phyloP scores from a whole-genome alignment of 2,329 filamentous ascomycete genomes.

The Dactylonectria macrodidyma region DNA sequence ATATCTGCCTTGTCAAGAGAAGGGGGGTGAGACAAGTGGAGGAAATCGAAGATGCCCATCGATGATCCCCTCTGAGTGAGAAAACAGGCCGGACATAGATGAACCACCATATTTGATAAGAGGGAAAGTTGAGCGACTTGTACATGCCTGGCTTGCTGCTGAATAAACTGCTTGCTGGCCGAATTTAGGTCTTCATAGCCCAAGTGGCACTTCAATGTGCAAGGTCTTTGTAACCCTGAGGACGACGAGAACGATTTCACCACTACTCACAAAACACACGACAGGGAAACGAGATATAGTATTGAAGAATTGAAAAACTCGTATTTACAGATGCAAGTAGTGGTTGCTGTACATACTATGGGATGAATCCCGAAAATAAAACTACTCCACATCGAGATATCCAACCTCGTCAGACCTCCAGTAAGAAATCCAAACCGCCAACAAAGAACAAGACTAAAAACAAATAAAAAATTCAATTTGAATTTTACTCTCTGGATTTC shows the following conservation, averaged over 20 bases:
- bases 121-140: not conserved
- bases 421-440: not conserved
- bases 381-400: not conserved
- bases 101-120: slow-evolving; percentile 20
- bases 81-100: slow-evolving; percentile 23
- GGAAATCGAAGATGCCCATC: slow-evolving; percentile 4
- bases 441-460: not conserved
- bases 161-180: not conserved
- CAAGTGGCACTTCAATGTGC: not conserved
- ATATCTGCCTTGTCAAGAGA: slow-evolving; percentile 23
- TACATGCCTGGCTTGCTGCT: no score
- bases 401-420: not conserved
- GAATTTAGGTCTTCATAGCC: not conserved
- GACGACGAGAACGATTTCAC: not conserved
- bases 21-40: not conserved
- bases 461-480: not conserved
- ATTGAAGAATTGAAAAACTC: not conserved
- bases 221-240: not conserved
- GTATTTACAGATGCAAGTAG: not conserved
- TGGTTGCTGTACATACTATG: not conserved
- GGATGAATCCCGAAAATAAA: not conserved
- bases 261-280: not conserved
- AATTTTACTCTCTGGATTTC: not conserved
- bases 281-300: not conserved
- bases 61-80: slow-evolving; percentile 5